Evolutionary conservation across 768 basidiomycete genomes (phyloP).

Genomic region (Tulasnella sp.): DNA sequence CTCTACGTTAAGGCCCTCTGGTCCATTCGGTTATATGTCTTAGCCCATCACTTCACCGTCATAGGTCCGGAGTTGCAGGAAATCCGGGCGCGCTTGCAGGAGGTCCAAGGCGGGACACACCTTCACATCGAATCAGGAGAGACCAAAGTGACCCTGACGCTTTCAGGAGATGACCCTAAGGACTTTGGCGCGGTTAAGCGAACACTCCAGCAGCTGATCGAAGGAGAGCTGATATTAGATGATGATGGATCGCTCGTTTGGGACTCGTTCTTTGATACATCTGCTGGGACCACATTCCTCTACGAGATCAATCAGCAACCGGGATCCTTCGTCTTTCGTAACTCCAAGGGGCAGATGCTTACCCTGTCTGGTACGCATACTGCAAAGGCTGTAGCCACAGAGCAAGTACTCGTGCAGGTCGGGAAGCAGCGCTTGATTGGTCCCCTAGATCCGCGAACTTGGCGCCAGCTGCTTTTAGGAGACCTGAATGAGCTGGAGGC

Average conservation of each 20-base stretch:
- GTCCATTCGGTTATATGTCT: slow-evolving; percentile 39
- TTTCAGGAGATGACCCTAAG: slow-evolving; percentile 42
- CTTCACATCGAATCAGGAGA: slow-evolving; percentile 24
- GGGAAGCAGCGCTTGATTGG: slow-evolving; percentile 35
- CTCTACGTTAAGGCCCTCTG: slow-evolving; percentile 46
- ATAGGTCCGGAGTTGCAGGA: slow-evolving; percentile 36
- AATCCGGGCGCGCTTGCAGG: slow-evolving; percentile 22
- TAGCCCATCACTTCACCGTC: slow-evolving; percentile 34
- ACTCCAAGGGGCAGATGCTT: slow-evolving; percentile 30
- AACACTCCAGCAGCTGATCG: slow-evolving; percentile 49
- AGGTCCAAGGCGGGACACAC: slow-evolving; percentile 30
- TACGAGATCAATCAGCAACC: background rate
- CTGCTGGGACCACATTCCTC: slow-evolving; percentile 29
- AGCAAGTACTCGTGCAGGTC: too few relatives aligned
- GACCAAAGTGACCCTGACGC: slow-evolving; percentile 29
- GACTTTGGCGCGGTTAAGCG: slow-evolving; percentile 47
- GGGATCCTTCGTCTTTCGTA: background rate
- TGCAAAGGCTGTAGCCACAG: too few relatives aligned
- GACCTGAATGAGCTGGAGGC: slow-evolving; percentile 38
- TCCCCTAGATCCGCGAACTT: slow-evolving; percentile 36
- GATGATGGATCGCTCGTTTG: slow-evolving; percentile 45
- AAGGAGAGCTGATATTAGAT: slow-evolving; percentile 46
- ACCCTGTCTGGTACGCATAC: slow-evolving; percentile 27
- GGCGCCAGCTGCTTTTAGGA: slow-evolving; percentile 38
- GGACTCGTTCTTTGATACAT: slow-evolving; percentile 50